Base-by-base conservation (phyloP, 148 eudicot species). In the Tetragonia tetragonoides region DNA sequence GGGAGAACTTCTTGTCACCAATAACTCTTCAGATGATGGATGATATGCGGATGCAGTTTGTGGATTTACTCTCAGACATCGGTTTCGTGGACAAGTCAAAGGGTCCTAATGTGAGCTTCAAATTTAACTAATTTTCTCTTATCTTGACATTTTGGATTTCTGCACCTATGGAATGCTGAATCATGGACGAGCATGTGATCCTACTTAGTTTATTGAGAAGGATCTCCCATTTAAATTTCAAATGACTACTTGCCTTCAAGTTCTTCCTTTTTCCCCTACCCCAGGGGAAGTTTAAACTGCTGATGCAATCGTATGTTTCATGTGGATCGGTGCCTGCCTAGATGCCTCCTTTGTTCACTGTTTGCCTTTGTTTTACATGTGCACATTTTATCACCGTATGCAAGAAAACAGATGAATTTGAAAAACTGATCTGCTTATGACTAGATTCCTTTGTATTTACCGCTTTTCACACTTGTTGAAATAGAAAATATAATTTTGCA, bases 1-100 rank as follows among this genome's bases (percentile, higher is more conserved):
- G 99, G 99, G 91, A 95, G 77, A 91, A 95, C 85, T 95, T 87
- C 78, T 86, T 95, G 69, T 95, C 99, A 68, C 87, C 94, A 37
- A 78, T 88, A 46, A 89, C 93, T 73, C 70, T 95, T 87, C 97
- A 90, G 77, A 95, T 91, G 93, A 95, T 95, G 86, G 99, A 86
- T 53, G 97, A 95, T 81, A 95, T 93, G 99, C 86, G 91, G 68
- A 84, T 68, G 51, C 99, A 95, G 84, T 95, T 95, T 79, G 74
- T 93, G 20, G 97, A 93, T 87, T 82, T 95, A 73, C 89, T 95
- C 3, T 87, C 97, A 17, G 86, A 83, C 78, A 91, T 93, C 70
- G 97, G 97, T 79, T 95, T 95, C 68, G 90, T 93, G 42, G 91
- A 95, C 80, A 93, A 91, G 88, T 86, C 97, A n/a, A 89, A 81